phyloP scores from a whole-genome alignment of 371 early-diverging fungal genomes.

The Mucor saturninus region DNA sequence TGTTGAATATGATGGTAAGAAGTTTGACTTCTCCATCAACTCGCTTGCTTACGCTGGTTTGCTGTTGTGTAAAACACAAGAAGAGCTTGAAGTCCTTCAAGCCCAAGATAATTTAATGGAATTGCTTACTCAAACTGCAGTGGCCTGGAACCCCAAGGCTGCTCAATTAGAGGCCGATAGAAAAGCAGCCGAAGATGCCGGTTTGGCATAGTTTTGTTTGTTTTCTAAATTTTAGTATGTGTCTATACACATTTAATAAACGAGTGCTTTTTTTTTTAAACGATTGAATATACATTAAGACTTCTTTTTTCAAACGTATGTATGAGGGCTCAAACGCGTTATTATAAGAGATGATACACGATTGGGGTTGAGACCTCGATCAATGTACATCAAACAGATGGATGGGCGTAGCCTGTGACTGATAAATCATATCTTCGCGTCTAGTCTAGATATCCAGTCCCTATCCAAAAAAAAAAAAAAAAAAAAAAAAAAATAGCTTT shows the following conservation, averaged over 20 bases:
- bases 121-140: conserved; percentile 31
- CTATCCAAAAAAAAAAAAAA: too few species aligned
- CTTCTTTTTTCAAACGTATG: too few species aligned
- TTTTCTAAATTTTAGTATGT: neutral
- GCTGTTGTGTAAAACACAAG: conserved; percentile 60
- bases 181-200: conserved; percentile 16
- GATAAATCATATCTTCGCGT: too few species aligned
- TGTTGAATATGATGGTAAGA: conserved; percentile 27
- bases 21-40: conserved; percentile 57
- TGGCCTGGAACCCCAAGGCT: conserved; percentile 31
- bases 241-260: neutral
- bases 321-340: too few species aligned
- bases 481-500: too few species aligned
- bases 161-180: conserved; percentile 18
- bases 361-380: too few species aligned
- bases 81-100: conserved; percentile 56
- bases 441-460: too few species aligned
- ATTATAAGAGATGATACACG: too few species aligned
- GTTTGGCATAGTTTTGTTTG: conserved; percentile 15
- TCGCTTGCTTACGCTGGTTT: conserved; percentile 76
- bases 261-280: too few species aligned
- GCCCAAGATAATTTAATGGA: conserved; percentile 45
- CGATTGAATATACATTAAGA: too few species aligned
- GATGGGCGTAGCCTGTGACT: too few species aligned
- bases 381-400: too few species aligned